A percentile compares a stretch with the other conserved stretches of the same genome.
These are phyloP conservation scores for Pseudogymnoascus sp. DNA, from an alignment of 2,329 filamentous ascomycete genomes.

Conservation along the genomic window DNA sequence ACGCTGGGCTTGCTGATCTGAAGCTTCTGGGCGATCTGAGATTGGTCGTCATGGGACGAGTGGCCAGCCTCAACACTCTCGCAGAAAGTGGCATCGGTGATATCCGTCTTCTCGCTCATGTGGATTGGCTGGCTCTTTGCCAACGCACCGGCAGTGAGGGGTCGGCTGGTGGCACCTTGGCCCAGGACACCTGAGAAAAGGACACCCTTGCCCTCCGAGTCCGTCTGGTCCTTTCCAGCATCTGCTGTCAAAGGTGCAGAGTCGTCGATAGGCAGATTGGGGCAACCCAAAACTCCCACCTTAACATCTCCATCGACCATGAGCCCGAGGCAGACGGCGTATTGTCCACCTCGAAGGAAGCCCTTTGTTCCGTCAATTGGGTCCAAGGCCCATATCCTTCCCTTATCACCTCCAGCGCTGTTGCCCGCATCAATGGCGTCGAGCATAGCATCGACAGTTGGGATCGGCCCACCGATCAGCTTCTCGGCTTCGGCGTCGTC, in stretches of 20 bases:
- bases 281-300: slow-evolving; percentile 89
- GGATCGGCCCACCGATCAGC: slow-evolving; percentile 62
- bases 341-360: slow-evolving; percentile 92
- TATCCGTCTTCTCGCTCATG: slow-evolving; percentile 71
- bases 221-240: slow-evolving; percentile 67
- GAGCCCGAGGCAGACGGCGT: slow-evolving; percentile 87
- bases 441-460: slow-evolving; percentile 59
- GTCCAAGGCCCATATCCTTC: slow-evolving; percentile 92
- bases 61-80: slow-evolving; percentile 93
- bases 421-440: slow-evolving; percentile 60
- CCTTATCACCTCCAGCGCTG: slow-evolving; percentile 63
- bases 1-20: slow-evolving; percentile 87
- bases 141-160: slow-evolving; percentile 54
- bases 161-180: slow-evolving; percentile 71
- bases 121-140: slow-evolving; percentile 55
- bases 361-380: slow-evolving; percentile 98
- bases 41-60: slow-evolving; percentile 82
- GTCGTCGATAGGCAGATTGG: slow-evolving; percentile 88
- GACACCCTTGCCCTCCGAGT: slow-evolving; percentile 72
- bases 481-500: slow-evolving; percentile 58
- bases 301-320: slow-evolving; percentile 91
- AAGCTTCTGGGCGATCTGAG: slow-evolving; percentile 72
- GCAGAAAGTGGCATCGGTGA: slow-evolving; percentile 82
- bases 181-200: slow-evolving; percentile 79
- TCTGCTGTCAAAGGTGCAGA: slow-evolving; percentile 60